phyloP scores from a whole-genome alignment of 495 filamentous ascomycete species.

The Trichoderma virens region DNA sequence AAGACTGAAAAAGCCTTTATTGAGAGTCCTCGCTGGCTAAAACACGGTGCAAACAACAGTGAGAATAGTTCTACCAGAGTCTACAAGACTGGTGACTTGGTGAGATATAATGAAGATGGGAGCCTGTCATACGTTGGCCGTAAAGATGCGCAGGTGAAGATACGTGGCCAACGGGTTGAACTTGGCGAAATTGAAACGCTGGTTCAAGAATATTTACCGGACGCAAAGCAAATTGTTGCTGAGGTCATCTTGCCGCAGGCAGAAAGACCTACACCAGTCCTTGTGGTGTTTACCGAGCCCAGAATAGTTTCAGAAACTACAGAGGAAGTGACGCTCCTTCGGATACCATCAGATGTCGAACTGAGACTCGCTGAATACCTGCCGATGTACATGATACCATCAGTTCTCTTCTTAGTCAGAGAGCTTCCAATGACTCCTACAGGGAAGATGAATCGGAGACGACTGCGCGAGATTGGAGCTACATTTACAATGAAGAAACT shows the following conservation, averaged over 20 bases:
- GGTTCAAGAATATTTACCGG: constrained; percentile 28
- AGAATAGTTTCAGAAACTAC: no score
- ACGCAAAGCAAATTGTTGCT: constrained; percentile 24
- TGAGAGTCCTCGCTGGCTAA: constrained; percentile 40
- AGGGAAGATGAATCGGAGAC: neutral
- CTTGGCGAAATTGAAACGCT: constrained; percentile 35
- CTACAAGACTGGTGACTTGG: constrained; percentile 65
- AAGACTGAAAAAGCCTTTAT: constrained; percentile 42
- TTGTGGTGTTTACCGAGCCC: no score
- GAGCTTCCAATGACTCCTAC: constrained; percentile 37
- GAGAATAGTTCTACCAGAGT: constrained; percentile 42
- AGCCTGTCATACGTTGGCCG: constrained; percentile 50
- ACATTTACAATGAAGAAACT: constrained; percentile 26
- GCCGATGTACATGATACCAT: constrained; percentile 53
- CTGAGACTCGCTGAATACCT: constrained; percentile 25
- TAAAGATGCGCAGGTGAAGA: constrained; percentile 32
- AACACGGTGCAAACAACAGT: constrained; percentile 30
- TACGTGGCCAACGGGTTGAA: constrained; percentile 31
- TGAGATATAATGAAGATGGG: constrained; percentile 48
- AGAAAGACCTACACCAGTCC: neutral
- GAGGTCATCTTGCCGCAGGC: constrained; percentile 31
- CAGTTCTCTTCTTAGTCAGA: constrained; percentile 49
- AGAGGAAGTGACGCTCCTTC: no score
- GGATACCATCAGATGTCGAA: no score
- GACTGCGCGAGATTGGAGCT: constrained; percentile 22